Evolutionary conservation across 495 filamentous ascomycete species (phyloP), one percentile per base, ranked within the genome.

Genomic region (Aspergillus carlsbadensis): DNA sequence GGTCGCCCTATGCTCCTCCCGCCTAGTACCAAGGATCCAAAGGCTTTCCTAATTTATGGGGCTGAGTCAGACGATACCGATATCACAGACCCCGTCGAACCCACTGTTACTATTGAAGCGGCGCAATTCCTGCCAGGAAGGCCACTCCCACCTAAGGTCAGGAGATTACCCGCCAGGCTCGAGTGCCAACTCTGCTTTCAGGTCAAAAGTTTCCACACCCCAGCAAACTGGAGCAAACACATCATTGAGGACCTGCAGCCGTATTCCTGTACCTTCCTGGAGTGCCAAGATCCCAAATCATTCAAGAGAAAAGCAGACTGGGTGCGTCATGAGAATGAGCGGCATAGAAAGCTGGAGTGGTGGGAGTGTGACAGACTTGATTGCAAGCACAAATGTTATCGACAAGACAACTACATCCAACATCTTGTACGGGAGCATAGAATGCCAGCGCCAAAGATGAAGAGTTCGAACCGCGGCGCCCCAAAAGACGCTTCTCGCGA

Each of bases 221-320:
- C 92, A 34, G 96, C 92, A 0, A 93, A 97, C 71, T 97, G 92
- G 92, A 94, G 92, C 11, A 97, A 96, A 67, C 92, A 97, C 62
- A 89, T 97, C 5, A 90, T 95, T 64, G 92, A 97, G 68, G 92
- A 97, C 65, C 83, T 96, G 11, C 89, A 94, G 66, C 92, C 92
- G 5, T 97, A 96, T 64, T 96, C 92, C 10, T 97, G 92, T 71
- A 97, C 91, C 1, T 96, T 93, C 71, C 81, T 84, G 13, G 74
- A 84, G 20, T 97, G 92, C 70, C 82, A 76, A 24, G 91, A 96
- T 49, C 88, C 91, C 17, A 96, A 95, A 69, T 92, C 90, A 18
- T 97, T 96, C 77, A 97, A 97, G 72, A 81, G 92, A 40, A 97
- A 97, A 72, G 92, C 92, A 14, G 92, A 97, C 65, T 97, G 92